Evolutionary conservation across 208 protist genomes (phyloP).

Genomic region (Trypanosoma cruzi): DNA sequence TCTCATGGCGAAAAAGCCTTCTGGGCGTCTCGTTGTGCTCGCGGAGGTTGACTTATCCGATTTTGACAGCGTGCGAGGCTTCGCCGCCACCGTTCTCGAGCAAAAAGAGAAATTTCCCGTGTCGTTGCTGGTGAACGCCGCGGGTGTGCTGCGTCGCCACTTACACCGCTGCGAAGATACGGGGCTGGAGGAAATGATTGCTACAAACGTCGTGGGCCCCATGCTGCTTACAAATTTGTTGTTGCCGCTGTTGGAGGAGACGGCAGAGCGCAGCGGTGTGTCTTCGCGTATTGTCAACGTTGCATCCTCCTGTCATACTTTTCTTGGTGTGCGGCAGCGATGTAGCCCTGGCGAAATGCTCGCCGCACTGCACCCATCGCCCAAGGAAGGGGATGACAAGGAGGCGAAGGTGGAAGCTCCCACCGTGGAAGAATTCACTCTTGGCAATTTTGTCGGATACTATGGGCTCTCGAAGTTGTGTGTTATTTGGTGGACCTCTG

Average conservation of each 20-base stretch:
- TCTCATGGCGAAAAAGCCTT: constrained; percentile 29
- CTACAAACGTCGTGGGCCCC: constrained; percentile 82
- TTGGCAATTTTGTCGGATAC: constrained; percentile 76
- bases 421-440: constrained; percentile 41
- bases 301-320: constrained; percentile 85
- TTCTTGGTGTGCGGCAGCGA: constrained; percentile 45
- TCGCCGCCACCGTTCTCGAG: constrained; percentile 37
- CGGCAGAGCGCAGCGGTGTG: constrained; percentile 50
- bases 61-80: constrained; percentile 70
- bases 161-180: constrained; percentile 40
- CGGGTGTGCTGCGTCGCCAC: constrained; percentile 68
- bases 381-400: constrained; percentile 9
- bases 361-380: constrained; percentile 37
- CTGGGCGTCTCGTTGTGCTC: constrained; percentile 50
- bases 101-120: constrained; percentile 51
- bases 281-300: constrained; percentile 86
- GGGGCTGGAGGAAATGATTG: constrained; percentile 72
- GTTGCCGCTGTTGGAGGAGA: constrained; percentile 66
- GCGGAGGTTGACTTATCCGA: constrained; percentile 69
- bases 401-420: neutral
- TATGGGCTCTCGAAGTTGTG: constrained; percentile 90
- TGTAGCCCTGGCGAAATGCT: constrained; percentile 61
- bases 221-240: constrained; percentile 78
- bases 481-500: constrained; percentile 79
- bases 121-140: constrained; percentile 75